These are phyloP conservation scores for Lentinula raphanica DNA, from an alignment of 768 basidiomycete species.

Conservation along the genomic window DNA sequence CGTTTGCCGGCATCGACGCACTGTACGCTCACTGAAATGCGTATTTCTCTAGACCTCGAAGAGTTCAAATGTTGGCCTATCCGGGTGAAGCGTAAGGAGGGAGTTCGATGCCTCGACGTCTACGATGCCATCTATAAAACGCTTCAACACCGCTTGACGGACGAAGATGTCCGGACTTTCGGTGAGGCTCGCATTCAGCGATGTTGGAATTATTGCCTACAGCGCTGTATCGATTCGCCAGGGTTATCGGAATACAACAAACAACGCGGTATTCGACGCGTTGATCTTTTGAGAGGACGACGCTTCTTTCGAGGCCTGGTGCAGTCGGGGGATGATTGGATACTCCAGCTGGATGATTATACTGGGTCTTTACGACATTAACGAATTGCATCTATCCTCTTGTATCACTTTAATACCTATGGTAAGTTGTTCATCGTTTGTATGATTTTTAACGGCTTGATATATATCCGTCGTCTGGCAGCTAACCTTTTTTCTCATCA, in stretches of 20 bases:
- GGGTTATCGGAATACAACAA: not conserved
- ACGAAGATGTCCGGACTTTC: constrained; percentile 3
- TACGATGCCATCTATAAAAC: constrained; percentile 4
- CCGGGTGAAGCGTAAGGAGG: constrained; percentile 1
- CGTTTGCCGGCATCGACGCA: constrained; percentile 3
- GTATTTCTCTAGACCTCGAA: not conserved
- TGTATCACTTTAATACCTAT: constrained; percentile 4
- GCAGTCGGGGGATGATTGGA: constrained; percentile 3
- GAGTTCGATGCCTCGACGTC: constrained; percentile 3
- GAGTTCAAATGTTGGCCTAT: constrained; percentile 3
- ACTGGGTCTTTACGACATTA: not conserved
- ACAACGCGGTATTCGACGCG: not conserved
- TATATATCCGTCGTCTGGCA: not conserved
- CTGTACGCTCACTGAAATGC: constrained; percentile 6
- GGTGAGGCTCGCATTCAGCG: constrained; percentile 7
- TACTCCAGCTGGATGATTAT: constrained; percentile 2
- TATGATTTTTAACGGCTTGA: not conserved
- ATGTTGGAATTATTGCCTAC: constrained; percentile 2
- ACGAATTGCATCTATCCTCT: constrained; percentile 8
- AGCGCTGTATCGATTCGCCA: constrained; percentile 6
- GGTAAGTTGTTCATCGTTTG: not conserved
- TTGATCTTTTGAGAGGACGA: not conserved
- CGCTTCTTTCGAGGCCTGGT: constrained; percentile 1
- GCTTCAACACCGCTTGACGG: not conserved
- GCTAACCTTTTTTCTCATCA: not conserved